A percentile compares a stretch with the other conserved stretches of the same genome.
Conservation (phyloP, 2,329 filamentous ascomycete genomes). For the Fusarium proliferatum region DNA sequence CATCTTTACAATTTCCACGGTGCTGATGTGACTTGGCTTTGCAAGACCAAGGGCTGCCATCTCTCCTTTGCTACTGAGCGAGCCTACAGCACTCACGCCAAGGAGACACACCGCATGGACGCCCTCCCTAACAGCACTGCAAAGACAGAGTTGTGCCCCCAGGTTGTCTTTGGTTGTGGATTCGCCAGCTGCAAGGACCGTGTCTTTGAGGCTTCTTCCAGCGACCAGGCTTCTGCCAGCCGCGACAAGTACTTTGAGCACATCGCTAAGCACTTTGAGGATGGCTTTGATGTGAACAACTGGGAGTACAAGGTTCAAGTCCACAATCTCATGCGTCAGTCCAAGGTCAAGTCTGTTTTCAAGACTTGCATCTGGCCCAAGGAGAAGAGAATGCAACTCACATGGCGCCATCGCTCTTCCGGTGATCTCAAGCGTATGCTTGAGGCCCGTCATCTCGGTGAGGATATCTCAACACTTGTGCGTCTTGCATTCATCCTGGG, state of each 20-base stretch:
- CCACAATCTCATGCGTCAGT: slow-evolving; percentile 58
- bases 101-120: slow-evolving; percentile 56
- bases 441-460: slow-evolving; percentile 56
- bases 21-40: slow-evolving; percentile 56
- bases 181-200: slow-evolving; percentile 57
- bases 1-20: slow-evolving; percentile 61
- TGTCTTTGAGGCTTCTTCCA: slow-evolving; percentile 54
- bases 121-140: slow-evolving; percentile 55
- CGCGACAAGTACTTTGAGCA: slow-evolving; percentile 60
- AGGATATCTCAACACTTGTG: slow-evolving; percentile 55
- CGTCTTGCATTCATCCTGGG: slow-evolving; percentile 58
- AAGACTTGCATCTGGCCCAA: slow-evolving; percentile 60
- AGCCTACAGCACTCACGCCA: slow-evolving; percentile 58
- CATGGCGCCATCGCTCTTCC: slow-evolving; percentile 56
- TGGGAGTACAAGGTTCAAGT: slow-evolving; percentile 59
- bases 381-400: slow-evolving; percentile 54
- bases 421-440: slow-evolving; percentile 58
- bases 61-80: slow-evolving; percentile 59
- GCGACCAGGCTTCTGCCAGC: slow-evolving; percentile 50
- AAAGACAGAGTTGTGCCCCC: slow-evolving; percentile 55
- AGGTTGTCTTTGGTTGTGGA: slow-evolving; percentile 58
- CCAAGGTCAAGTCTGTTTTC: slow-evolving; percentile 57
- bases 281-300: slow-evolving; percentile 54
- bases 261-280: slow-evolving; percentile 60
- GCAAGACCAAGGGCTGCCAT: slow-evolving; percentile 55